These are phyloP conservation scores for Amphirosellinia nigrospora DNA, from an alignment of 495 filamentous ascomycete species.

Conservation along the genomic window DNA sequence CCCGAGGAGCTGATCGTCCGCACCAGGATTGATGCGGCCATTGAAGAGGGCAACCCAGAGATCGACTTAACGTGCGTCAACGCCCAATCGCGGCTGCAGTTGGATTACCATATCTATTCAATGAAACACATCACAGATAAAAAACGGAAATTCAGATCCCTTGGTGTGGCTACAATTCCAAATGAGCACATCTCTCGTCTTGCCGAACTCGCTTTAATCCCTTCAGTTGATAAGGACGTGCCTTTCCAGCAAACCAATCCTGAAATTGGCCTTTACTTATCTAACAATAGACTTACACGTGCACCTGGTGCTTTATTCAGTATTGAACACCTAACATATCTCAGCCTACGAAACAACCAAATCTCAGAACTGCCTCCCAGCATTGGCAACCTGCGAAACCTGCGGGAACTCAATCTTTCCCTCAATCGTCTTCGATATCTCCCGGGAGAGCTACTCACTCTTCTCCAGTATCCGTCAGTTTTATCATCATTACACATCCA, in stretches of 20 bases:
- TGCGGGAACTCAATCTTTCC: slow-evolving; percentile 72
- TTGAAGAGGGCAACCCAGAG: slow-evolving; percentile 64
- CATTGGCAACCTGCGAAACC: slow-evolving; percentile 66
- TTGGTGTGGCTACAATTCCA: slow-evolving; percentile 45
- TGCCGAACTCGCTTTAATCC: slow-evolving; percentile 62
- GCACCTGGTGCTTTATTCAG: slow-evolving; percentile 60
- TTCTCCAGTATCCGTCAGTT: slow-evolving; percentile 53
- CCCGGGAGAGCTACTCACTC: slow-evolving; percentile 71
- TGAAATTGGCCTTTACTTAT: slow-evolving; percentile 68
- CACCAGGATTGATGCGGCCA: slow-evolving; percentile 56
- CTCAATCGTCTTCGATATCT: slow-evolving; percentile 71
- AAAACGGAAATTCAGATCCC: slow-evolving; percentile 36
- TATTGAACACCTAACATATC: slow-evolving; percentile 64
- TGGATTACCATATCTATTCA: slow-evolving; percentile 2
- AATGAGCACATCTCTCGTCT: slow-evolving; percentile 61
- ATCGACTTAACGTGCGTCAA: slow-evolving; percentile 59
- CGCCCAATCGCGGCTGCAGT: neutral
- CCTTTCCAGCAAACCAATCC: slow-evolving; percentile 44
- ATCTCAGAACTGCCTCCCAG: slow-evolving; percentile 67
- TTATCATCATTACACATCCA: slow-evolving; percentile 47
- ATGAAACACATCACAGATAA: neutral
- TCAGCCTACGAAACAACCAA: slow-evolving; percentile 75
- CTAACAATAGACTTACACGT: slow-evolving; percentile 61
- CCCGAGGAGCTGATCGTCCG: slow-evolving; percentile 41
- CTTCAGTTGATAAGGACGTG: slow-evolving; percentile 45